Conservation (phyloP, 163 green algal species). For the Scenedesmus sp. region DNA sequence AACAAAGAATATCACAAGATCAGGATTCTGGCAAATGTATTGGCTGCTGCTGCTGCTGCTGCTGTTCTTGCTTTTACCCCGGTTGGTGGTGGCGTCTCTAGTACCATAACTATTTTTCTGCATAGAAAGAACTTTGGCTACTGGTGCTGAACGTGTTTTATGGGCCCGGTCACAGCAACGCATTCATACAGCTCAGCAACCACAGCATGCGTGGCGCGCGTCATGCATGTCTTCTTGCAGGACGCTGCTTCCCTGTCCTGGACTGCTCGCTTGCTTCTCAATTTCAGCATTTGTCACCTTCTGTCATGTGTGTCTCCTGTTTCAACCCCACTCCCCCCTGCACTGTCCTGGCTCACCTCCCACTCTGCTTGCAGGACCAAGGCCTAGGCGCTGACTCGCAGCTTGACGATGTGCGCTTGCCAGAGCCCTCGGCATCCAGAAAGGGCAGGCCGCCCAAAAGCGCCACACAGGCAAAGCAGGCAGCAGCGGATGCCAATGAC, state of each 20-base stretch:
- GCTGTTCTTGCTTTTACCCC: neutral
- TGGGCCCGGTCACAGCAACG: too few relatives aligned
- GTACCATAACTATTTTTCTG: too few relatives aligned
- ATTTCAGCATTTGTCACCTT: too few relatives aligned
- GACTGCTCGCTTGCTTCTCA: too few relatives aligned
- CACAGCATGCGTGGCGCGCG: too few relatives aligned
- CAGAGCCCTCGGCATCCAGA: neutral
- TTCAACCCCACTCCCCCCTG: neutral
- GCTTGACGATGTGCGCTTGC: neutral
- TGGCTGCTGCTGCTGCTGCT: neutral
- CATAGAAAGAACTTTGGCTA: too few relatives aligned
- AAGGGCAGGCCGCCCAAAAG: neutral
- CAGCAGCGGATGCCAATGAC: neutral
- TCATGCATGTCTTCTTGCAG: too few relatives aligned
- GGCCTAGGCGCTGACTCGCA: neutral
- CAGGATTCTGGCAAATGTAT: neutral
- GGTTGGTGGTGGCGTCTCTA: neutral
- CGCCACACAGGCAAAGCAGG: neutral
- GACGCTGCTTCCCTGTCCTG: too few relatives aligned
- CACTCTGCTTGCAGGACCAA: neutral
- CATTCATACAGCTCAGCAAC: too few relatives aligned
- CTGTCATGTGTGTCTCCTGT: too few relatives aligned
- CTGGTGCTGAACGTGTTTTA: too few relatives aligned
- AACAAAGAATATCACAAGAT: neutral
- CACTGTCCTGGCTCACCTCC: too few relatives aligned